Conservation (phyloP, 164 flowering plant genomes). For the Vitis cinerea region DNA sequence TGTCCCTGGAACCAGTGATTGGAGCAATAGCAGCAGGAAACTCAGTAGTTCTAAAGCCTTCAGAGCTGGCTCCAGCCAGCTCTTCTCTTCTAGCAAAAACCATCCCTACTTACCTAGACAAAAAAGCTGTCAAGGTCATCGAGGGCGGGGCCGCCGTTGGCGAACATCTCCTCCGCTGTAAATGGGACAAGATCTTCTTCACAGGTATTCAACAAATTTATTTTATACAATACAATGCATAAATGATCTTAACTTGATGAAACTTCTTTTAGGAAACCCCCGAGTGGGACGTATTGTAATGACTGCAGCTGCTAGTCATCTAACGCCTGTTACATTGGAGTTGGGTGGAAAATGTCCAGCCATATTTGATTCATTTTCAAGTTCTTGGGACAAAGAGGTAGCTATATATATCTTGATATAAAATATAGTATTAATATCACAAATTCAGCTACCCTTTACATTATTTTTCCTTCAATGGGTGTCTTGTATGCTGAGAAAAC, state of each 20-base stretch:
- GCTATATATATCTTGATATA: no score
- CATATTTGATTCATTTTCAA: slow-evolving; percentile 29
- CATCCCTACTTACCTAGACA: slow-evolving; percentile 31
- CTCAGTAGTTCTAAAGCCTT: slow-evolving; percentile 39
- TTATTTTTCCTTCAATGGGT: no score
- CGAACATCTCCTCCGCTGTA: slow-evolving; percentile 24
- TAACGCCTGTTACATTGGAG: slow-evolving; percentile 42
- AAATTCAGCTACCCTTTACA: no score
- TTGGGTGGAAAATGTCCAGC: slow-evolving; percentile 48
- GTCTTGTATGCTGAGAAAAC: no score
- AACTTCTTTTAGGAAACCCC: slow-evolving; percentile 23
- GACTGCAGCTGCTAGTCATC: slow-evolving; percentile 38
- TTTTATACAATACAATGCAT: no score
- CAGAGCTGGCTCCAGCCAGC: slow-evolving; percentile 38
- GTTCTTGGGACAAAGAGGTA: slow-evolving; percentile 35
- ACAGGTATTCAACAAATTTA: slow-evolving; percentile 23
- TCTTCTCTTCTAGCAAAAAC: slow-evolving; percentile 31
- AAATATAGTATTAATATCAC: no score
- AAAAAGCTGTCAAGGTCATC: slow-evolving; percentile 32
- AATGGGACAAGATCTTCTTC: slow-evolving; percentile 49
- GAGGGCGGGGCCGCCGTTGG: slow-evolving; percentile 30
- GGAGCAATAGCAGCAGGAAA: slow-evolving; percentile 54
- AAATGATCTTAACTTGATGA: no score
- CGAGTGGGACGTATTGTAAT: slow-evolving; percentile 33
- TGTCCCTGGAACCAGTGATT: slow-evolving; percentile 41